phyloP scores from a whole-genome alignment of 2,329 filamentous ascomycete genomes.

The Monascus ruber region DNA sequence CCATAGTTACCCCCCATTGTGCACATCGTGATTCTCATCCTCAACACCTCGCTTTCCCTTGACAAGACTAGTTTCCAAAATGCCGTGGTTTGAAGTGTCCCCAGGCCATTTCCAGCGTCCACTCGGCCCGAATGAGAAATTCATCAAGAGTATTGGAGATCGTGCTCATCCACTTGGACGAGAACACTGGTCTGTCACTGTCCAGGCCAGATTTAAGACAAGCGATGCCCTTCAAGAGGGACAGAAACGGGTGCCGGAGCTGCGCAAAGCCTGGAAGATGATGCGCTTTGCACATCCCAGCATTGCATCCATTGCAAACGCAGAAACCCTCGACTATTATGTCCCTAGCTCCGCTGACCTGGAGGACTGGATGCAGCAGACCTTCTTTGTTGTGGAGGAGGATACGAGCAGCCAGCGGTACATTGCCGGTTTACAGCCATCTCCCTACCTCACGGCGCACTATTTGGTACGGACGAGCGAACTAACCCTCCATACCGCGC shows the following conservation, averaged over 20 bases:
- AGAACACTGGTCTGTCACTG: constrained; percentile 4
- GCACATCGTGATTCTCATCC: too few relatives aligned
- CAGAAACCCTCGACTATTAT: constrained; percentile 3
- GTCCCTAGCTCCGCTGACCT: constrained; percentile 4
- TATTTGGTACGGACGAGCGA: constrained; percentile 5
- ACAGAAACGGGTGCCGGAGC: neutral
- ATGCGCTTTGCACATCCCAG: constrained; percentile 11
- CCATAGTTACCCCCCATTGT: too few relatives aligned
- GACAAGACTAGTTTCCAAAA: neutral
- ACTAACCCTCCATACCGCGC: constrained; percentile 8
- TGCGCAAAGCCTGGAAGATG: constrained; percentile 3
- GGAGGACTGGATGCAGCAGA: constrained; percentile 5
- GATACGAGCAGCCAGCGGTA: constrained; percentile 3
- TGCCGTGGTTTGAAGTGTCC: neutral
- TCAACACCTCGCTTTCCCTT: too few relatives aligned
- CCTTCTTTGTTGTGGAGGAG: constrained; percentile 4
- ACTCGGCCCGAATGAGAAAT: constrained; percentile 2
- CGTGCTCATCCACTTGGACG: constrained; percentile 3
- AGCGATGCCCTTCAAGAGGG: neutral
- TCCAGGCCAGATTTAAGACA: constrained; percentile 1
- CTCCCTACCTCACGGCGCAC: constrained; percentile 4
- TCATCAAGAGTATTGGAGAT: constrained; percentile 4
- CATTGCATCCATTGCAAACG: constrained; percentile 5
- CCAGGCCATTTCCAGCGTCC: constrained; percentile 1
- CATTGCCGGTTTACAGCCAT: constrained; percentile 2